Evolutionary conservation across 176 grass and related monocot species (phyloP).

Genomic region (Musa acuminata): DNA sequence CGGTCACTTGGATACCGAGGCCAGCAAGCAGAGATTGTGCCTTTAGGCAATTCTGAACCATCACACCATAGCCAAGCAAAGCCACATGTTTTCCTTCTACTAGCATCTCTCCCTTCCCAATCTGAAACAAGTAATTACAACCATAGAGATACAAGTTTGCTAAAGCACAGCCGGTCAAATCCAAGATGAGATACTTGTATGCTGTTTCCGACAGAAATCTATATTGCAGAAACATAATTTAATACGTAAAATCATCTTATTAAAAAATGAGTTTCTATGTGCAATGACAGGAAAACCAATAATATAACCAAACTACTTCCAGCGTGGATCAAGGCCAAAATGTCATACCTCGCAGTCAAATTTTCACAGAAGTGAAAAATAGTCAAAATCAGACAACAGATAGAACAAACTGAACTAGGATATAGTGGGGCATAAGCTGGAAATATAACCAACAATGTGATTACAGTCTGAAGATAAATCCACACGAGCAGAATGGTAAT

Average conservation of each 20-base stretch:
- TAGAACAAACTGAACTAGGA: no score
- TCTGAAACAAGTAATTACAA: conserved; percentile 32
- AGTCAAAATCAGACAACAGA: no score
- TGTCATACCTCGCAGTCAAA: no score
- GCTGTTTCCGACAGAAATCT: background rate
- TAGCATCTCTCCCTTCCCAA: conserved; percentile 68
- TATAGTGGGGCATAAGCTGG: no score
- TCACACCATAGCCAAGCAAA: conserved; percentile 56
- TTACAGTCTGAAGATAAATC: no score
- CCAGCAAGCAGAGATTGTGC: conserved; percentile 55
- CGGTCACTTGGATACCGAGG: conserved; percentile 55
- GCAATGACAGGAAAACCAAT: no score
- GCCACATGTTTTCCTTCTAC: conserved; percentile 51
- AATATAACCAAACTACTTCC: no score
- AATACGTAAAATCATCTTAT: background rate
- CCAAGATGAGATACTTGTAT: background rate
- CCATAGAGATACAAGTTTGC: background rate
- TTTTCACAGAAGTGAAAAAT: no score
- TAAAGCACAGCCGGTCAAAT: background rate
- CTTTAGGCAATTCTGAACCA: conserved; percentile 61
- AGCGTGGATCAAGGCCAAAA: no score
- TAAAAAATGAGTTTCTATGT: no score
- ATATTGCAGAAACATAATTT: background rate
- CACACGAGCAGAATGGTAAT: no score
- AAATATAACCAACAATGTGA: no score